Conservation (phyloP, 345 rosid species). For the Ailanthus altissimus region DNA sequence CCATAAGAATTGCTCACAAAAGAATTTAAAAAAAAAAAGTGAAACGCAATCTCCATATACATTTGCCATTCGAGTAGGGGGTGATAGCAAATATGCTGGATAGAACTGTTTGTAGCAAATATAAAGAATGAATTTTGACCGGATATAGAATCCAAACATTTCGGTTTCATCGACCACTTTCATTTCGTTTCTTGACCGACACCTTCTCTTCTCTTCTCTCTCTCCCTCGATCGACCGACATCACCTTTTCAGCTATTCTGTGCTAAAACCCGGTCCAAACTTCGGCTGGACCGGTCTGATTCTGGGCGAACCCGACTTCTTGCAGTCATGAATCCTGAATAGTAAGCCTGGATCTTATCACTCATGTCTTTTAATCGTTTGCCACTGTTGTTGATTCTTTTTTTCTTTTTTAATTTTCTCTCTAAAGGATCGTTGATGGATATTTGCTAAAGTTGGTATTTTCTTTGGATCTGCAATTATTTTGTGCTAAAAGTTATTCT, state of each 20-base stretch:
- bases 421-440: constrained; percentile 3
- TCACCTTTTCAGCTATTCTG: not conserved
- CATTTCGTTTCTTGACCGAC: not conserved
- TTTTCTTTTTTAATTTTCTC: too few relatives aligned
- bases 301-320: constrained; percentile 18
- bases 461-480: constrained; percentile 14
- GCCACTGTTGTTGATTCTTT: not conserved
- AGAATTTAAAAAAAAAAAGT: too few relatives aligned
- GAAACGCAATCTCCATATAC: too few relatives aligned
- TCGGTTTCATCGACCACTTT: constrained; percentile 8
- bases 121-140: not conserved
- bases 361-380: not conserved
- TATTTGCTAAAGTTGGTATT: not conserved
- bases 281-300: constrained; percentile 34
- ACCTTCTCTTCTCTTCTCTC: not conserved
- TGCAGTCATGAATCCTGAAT: constrained; percentile 47
- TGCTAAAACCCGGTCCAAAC: constrained; percentile 25
- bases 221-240: not conserved
- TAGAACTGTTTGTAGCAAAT: too few relatives aligned
- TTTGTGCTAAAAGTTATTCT: not conserved
- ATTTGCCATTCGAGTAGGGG: too few relatives aligned
- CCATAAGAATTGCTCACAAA: too few relatives aligned
- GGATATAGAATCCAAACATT: not conserved
- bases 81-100: not conserved
- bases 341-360: constrained; percentile 25